A percentile compares a stretch with the other conserved stretches of the same genome.
phyloP scores from a whole-genome alignment of 1,284 basidiomycete species.

The Agroathelia rolfsii region DNA sequence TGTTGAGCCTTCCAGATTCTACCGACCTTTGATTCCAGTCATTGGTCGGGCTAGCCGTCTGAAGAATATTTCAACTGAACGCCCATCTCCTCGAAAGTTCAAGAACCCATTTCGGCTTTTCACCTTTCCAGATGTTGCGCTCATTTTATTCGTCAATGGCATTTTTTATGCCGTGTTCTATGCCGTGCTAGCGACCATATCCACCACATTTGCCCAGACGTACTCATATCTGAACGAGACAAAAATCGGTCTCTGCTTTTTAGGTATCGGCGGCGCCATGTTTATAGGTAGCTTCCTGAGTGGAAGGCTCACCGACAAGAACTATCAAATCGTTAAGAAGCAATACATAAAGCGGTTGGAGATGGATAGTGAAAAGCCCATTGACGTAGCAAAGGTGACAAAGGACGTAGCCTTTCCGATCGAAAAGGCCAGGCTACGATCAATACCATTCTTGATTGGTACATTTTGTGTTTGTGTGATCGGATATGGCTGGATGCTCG shows the following conservation, averaged over 20 bases:
- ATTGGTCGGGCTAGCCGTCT: conserved; percentile 21
- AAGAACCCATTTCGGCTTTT: conserved; percentile 31
- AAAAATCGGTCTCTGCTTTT: conserved; percentile 38
- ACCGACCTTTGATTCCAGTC: conserved; percentile 26
- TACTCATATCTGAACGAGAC: conserved; percentile 34
- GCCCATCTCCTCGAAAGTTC: conserved; percentile 22
- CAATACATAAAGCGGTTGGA: conserved; percentile 14
- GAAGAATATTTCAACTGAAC: conserved; percentile 9
- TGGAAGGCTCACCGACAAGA: conserved; percentile 26
- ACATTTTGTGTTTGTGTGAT: conserved; percentile 20
- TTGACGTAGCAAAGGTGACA: conserved; percentile 15
- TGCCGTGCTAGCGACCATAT: conserved; percentile 33
- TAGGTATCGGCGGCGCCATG: conserved; percentile 35
- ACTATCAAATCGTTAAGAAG: conserved; percentile 23
- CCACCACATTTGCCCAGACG: conserved; percentile 28
- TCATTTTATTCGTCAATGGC: conserved; percentile 30
- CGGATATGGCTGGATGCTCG: conserved; percentile 33
- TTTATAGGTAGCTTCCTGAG: conserved; percentile 21
- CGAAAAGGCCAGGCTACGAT: conserved; percentile 20
- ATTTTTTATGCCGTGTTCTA: conserved; percentile 34
- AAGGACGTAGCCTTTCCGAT: conserved; percentile 17
- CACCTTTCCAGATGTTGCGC: conserved; percentile 28
- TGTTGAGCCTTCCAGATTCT: conserved; percentile 22
- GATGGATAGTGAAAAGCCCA: conserved; percentile 18
- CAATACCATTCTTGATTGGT: conserved; percentile 21